Base-by-base conservation (phyloP, 2,329 filamentous ascomycete species). In the Aureobasidium sp. region DNA sequence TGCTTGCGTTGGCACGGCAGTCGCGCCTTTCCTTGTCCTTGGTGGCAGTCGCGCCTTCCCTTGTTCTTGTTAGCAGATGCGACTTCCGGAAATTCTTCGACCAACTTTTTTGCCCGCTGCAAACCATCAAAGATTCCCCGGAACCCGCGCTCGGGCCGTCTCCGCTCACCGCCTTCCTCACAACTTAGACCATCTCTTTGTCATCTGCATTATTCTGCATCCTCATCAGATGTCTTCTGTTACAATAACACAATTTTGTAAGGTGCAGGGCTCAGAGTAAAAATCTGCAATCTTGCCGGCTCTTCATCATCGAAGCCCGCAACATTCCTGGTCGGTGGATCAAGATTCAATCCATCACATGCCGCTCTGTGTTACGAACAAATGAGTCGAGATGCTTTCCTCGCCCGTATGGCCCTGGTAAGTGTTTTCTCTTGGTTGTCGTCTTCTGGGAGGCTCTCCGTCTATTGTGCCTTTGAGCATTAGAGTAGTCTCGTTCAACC, bases 341-440 rank as follows among this genome's bases (percentile, higher is more conserved):
- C n/a, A n/a, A n/a, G n/a, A n/a, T n/a, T n/a, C n/a, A n/a, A n/a
- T n/a, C n/a, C n/a, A n/a, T n/a, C n/a, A n/a, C n/a, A n/a, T 47
- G 21, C n/a, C 12, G 7, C 2, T 24, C 4, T 17, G n/a, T 24
- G 21, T 16, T 17, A 17, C 14, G 3, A 47, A 35, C n/a, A 29
- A 12, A 68, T 68, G 66, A 66, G 66, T 25, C 52, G 63, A 27
- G 55, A 59, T 34, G 58, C 62, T 19, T 63, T 63, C 47, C 58
- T 68, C 8, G 63, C 60, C 21, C 58, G 66, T 3, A 59, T 68
- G 12, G 64, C 64, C 6, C 57, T 68, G 39, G 66, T 57, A 40
- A 45, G 56, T 49, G 4, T 11, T 1, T 22, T 17, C 16, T n/a
- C 16, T 19, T 12, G 11, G 3, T 1, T 3, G 4, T 17, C 34